Conservation (phyloP, 305 asterid species). For the Fraxinus floribunda region DNA sequence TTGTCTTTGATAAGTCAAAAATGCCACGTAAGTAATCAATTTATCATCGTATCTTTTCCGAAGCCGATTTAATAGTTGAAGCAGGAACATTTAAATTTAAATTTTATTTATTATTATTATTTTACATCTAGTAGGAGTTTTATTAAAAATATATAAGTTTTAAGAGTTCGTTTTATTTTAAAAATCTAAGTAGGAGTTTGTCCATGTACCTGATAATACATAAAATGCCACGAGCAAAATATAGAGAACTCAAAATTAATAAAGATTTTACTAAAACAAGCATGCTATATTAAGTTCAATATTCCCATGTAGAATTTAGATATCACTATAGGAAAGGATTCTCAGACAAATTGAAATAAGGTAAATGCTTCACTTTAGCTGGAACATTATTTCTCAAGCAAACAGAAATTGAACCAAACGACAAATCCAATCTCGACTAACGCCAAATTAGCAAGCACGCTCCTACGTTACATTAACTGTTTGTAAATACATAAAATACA, state of each 20-base stretch:
- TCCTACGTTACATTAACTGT: constrained; percentile 53
- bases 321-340: not conserved
- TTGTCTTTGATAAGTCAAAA: not conserved
- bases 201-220: not conserved
- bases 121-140: not conserved
- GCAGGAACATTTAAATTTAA: not conserved
- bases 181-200: not conserved
- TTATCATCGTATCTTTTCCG: not conserved
- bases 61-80: not conserved
- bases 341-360: not conserved
- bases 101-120: too few relatives aligned
- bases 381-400: not conserved
- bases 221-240: not conserved
- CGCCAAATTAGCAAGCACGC: constrained; percentile 52
- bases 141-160: not conserved
- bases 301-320: not conserved
- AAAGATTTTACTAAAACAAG: too few relatives aligned
- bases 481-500: constrained; percentile 39
- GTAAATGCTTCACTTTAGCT: not conserved
- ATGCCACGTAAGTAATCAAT: not conserved
- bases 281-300: not conserved
- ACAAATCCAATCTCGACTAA: constrained; percentile 32
- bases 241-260: not conserved
- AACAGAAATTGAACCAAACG: not conserved
- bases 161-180: not conserved